Percentiles rank a stretch among this genome's conserved stretches.
Conservation (phyloP, 164 flowering plant species). For the Litsea cubeba region DNA sequence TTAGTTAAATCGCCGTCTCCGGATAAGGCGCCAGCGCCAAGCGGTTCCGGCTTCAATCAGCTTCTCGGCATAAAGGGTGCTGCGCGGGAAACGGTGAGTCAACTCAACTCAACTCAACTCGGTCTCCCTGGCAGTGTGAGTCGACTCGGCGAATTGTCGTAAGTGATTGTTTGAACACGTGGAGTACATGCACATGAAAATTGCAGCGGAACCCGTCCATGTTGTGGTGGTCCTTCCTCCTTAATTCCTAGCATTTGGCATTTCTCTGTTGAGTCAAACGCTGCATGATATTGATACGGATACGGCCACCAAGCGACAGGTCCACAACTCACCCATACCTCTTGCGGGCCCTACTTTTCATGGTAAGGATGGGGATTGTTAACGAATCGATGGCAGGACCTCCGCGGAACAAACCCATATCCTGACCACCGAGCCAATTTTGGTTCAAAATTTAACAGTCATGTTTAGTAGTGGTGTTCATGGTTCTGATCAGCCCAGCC, state of each 20-base stretch:
- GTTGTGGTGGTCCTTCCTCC: no score
- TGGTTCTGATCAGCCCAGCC: no score
- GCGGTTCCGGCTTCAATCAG: conserved; percentile 83
- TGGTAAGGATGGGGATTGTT: neutral
- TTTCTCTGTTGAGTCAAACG: no score
- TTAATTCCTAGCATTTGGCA: no score
- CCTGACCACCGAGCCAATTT: no score
- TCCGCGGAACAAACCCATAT: no score
- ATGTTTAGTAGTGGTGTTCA: no score
- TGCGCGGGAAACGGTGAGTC: conserved; percentile 69
- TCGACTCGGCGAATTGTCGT: neutral
- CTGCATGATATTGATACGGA: no score
- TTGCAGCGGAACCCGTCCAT: no score
- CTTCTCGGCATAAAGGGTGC: conserved; percentile 97
- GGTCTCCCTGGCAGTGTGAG: neutral
- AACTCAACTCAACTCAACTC: neutral
- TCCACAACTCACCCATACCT: neutral
- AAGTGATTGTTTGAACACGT: neutral
- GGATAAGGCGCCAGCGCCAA: conserved; percentile 55
- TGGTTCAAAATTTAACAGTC: no score
- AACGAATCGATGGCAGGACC: no score
- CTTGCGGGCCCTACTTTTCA: neutral
- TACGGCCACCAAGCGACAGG: no score
- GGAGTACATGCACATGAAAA: neutral
- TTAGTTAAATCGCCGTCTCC: conserved; percentile 45